These are phyloP conservation scores for Claviceps sp. DNA, from an alignment of 2,329 filamentous ascomycete species.

Conservation along the genomic window DNA sequence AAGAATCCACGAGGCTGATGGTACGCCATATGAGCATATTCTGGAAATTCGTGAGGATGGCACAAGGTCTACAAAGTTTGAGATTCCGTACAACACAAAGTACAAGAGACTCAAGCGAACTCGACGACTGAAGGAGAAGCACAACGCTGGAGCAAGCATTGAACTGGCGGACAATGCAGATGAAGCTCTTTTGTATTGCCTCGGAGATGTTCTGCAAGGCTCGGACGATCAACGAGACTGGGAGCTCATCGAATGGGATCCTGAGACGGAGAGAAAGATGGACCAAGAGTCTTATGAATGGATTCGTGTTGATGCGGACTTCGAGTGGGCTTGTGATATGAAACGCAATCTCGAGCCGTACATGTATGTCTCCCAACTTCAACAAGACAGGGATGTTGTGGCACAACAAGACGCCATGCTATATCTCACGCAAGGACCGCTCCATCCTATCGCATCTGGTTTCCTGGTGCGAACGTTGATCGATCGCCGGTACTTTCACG, in stretches of 20 bases:
- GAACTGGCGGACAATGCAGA: conserved; percentile 53
- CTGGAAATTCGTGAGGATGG: conserved; percentile 83
- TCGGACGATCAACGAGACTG: conserved; percentile 73
- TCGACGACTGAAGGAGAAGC: conserved; percentile 66
- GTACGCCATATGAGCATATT: conserved; percentile 95
- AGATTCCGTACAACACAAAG: conserved; percentile 97
- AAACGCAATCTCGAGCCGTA: conserved; percentile 74
- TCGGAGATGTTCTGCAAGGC: conserved; percentile 79
- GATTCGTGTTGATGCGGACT: conserved; percentile 96
- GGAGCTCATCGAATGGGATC: conserved; percentile 78
- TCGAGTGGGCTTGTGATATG: conserved; percentile 91
- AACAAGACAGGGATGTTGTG: conserved; percentile 92
- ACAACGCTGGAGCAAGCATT: conserved; percentile 38
- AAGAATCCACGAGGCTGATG: conserved; percentile 92
- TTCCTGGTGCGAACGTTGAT: conserved; percentile 82
- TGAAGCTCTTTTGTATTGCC: conserved; percentile 75
- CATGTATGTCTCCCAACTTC: conserved; percentile 95
- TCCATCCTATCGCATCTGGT: conserved; percentile 73
- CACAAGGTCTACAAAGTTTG: conserved; percentile 63
- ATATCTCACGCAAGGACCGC: conserved; percentile 51
- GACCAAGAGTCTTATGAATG: conserved; percentile 95
- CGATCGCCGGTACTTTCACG: conserved; percentile 86
- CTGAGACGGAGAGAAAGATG: conserved; percentile 82
- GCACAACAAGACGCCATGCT: conserved; percentile 70
- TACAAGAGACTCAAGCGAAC: conserved; percentile 95